phyloP scores from a whole-genome alignment of 495 filamentous ascomycete genomes.

The Podospora pseudocomata region DNA sequence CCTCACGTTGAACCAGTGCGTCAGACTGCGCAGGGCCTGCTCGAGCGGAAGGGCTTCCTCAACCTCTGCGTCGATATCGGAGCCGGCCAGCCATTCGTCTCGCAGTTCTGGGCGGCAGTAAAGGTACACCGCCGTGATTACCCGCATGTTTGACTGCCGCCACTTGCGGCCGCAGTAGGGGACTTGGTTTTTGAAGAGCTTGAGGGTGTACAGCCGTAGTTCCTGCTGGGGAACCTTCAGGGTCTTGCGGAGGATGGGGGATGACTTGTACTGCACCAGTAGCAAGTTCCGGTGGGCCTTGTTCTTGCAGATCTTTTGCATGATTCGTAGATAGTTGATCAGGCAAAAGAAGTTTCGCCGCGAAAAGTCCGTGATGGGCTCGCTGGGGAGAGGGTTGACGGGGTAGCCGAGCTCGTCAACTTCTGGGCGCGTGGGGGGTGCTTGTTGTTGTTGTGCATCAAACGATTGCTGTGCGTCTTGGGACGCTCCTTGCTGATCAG shows the following conservation, averaged over 20 bases:
- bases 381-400: conserved; percentile 56
- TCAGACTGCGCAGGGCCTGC: conserved; percentile 79
- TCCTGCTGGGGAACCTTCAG: conserved; percentile 86
- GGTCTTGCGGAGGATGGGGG: conserved; percentile 79
- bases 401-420: conserved; percentile 88
- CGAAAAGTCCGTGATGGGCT: conserved; percentile 84
- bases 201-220: conserved; percentile 89
- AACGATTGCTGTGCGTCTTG: conserved; percentile 9
- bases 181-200: conserved; percentile 96
- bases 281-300: conserved; percentile 92
- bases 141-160: conserved; percentile 96
- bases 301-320: conserved; percentile 94
- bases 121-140: conserved; percentile 94
- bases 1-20: conserved; percentile 88
- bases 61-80: conserved; percentile 85
- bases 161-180: conserved; percentile 98
- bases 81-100: conserved; percentile 92
- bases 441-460: conserved; percentile 25
- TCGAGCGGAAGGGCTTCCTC: conserved; percentile 89
- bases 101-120: conserved; percentile 88
- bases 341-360: conserved; percentile 90
- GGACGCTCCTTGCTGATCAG: conserved; percentile 2
- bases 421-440: conserved; percentile 61
- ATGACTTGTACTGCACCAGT: conserved; percentile 90
- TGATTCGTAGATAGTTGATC: conserved; percentile 89